Conservation (phyloP, 2,329 filamentous ascomycete species). For the Cercospora berteroae region DNA sequence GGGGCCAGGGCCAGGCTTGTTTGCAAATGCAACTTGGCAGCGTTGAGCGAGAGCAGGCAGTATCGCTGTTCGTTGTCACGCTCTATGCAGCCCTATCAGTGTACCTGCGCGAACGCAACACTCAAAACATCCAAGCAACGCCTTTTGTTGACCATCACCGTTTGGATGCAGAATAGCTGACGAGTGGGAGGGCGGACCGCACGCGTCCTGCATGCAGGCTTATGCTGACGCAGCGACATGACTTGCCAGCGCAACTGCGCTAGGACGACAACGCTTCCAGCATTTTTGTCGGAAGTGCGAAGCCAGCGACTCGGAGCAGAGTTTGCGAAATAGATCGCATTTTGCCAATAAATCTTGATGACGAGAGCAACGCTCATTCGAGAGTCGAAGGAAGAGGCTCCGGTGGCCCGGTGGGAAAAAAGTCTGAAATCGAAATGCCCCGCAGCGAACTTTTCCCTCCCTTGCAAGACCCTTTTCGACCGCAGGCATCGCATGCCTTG, state of each 20-base stretch:
- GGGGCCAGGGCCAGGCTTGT: neutral
- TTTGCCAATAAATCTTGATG: neutral
- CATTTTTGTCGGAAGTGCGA: conserved; percentile 1
- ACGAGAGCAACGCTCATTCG: neutral
- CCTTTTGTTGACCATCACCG: neutral
- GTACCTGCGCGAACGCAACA: conserved; percentile 18
- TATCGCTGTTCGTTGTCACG: conserved; percentile 10
- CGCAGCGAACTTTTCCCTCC: conserved; percentile 2
- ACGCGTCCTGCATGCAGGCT: neutral
- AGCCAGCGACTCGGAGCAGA: conserved; percentile 2
- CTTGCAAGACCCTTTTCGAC: neutral
- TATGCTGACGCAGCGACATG: conserved; percentile 3
- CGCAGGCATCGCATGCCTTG: conserved; percentile 9
- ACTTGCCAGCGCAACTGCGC: conserved; percentile 3
- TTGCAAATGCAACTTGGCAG: conserved; percentile 1
- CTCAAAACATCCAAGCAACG: conserved; percentile 10
- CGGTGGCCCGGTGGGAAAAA: neutral
- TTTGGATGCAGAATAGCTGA: neutral
- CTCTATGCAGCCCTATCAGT: conserved; percentile 14
- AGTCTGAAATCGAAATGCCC: neutral
- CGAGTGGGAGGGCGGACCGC: conserved; percentile 7
- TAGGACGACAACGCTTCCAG: neutral
- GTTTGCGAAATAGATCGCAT: neutral
- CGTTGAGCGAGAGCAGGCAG: conserved; percentile 4
- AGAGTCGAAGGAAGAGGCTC: neutral